Conservation (phyloP, 2,329 filamentous ascomycete species). For the Sarocladium oryzae region DNA sequence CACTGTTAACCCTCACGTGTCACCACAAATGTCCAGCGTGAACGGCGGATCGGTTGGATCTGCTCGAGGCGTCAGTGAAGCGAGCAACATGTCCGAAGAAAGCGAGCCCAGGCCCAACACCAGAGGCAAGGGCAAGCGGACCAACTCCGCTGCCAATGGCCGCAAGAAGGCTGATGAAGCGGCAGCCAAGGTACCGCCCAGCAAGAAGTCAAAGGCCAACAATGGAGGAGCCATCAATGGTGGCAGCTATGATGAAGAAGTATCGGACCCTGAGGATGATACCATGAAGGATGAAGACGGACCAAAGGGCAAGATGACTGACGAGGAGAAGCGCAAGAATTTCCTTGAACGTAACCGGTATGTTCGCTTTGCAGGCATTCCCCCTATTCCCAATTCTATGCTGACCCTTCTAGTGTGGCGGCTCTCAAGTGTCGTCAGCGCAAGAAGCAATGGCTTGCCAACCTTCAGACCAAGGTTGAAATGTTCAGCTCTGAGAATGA, state of each 20-base stretch:
- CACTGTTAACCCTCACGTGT: conserved; percentile 29
- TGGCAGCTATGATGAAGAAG: conserved; percentile 26
- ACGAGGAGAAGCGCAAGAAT: conserved; percentile 97
- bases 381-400: background rate
- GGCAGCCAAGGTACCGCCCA: conserved; percentile 52
- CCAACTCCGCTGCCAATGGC: conserved; percentile 49
- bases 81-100: conserved; percentile 66
- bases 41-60: conserved; percentile 40
- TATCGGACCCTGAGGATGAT: conserved; percentile 47
- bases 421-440: conserved; percentile 94
- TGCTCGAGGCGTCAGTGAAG: conserved; percentile 58
- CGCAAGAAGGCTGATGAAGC: conserved; percentile 71
- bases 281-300: conserved; percentile 49
- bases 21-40: conserved; percentile 43
- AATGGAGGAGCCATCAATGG: conserved; percentile 11
- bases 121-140: conserved; percentile 65
- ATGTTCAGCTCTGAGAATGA: conserved; percentile 91
- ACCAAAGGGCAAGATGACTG: conserved; percentile 79
- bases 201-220: conserved; percentile 62
- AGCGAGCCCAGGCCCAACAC: conserved; percentile 61
- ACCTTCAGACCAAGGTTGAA: conserved; percentile 91
- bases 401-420: conserved; percentile 60
- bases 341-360: conserved; percentile 96
- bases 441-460: conserved; percentile 98
- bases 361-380: conserved; percentile 22